phyloP scores from a whole-genome alignment of 352 stramenopile species.

The Phytophthora uliginosa region DNA sequence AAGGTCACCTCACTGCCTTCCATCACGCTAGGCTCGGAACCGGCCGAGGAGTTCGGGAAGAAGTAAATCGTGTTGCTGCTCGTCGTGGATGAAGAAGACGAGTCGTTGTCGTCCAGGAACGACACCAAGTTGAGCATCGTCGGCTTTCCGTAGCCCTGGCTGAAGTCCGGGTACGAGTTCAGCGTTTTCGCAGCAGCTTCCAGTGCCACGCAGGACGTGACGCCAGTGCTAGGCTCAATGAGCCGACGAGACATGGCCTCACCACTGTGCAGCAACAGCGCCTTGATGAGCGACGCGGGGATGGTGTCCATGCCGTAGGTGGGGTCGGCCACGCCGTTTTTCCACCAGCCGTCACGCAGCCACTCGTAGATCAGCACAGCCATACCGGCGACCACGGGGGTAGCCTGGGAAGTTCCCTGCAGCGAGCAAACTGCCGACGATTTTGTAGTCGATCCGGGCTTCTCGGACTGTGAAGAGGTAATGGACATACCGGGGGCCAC shows the following conservation, averaged over 20 bases:
- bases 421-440: conserved; percentile 54
- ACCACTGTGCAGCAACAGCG: conserved; percentile 84
- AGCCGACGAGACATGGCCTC: conserved; percentile 67
- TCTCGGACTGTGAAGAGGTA: conserved; percentile 69
- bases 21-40: conserved; percentile 63
- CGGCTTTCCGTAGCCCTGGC: conserved; percentile 84
- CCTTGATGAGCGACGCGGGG: conserved; percentile 85
- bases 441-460: conserved; percentile 52
- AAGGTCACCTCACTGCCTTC: conserved; percentile 61
- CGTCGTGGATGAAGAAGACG: conserved; percentile 16
- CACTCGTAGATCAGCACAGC: conserved; percentile 89
- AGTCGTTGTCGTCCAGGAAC: conserved; percentile 41
- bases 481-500: conserved; percentile 80
- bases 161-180: conserved; percentile 65
- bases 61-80: conserved; percentile 58
- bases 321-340: conserved; percentile 65
- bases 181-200: conserved; percentile 43
- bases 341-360: conserved; percentile 87
- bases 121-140: conserved; percentile 70
- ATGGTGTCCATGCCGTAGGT: conserved; percentile 66
- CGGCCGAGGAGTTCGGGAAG: conserved; percentile 57
- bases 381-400: conserved; percentile 82
- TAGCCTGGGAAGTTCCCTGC: conserved; percentile 87
- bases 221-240: conserved; percentile 44
- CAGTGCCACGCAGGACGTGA: conserved; percentile 67